A percentile compares a stretch with the other conserved stretches of the same genome.
phyloP scores from a whole-genome alignment of 495 filamentous ascomycete genomes.

The Tuber umbilicatum region DNA sequence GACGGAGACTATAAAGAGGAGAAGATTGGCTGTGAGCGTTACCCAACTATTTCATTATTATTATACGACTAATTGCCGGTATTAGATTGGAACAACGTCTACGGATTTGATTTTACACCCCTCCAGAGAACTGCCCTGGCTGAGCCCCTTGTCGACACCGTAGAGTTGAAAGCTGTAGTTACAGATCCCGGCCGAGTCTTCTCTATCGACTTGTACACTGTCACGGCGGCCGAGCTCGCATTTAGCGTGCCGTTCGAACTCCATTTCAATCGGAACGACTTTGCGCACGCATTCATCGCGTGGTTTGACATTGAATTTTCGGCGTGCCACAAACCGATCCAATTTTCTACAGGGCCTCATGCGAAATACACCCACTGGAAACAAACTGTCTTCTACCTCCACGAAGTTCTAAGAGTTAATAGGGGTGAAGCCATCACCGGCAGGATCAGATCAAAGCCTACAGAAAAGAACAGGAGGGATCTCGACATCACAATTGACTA shows the following conservation, averaged over 20 bases:
- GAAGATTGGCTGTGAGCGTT: conserved; percentile 61
- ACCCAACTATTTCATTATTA: conserved; percentile 1
- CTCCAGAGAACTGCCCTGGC: conserved; percentile 78
- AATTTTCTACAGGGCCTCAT: conserved; percentile 80
- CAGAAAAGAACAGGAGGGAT: conserved; percentile 87
- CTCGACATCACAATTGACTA: conserved; percentile 87
- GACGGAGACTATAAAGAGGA: conserved; percentile 77
- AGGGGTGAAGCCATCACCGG: conserved; percentile 67
- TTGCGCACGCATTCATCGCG: conserved; percentile 65
- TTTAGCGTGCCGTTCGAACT: conserved; percentile 63
- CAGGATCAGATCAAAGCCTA: conserved; percentile 72
- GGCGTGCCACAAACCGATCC: conserved; percentile 51
- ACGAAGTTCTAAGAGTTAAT: conserved; percentile 76
- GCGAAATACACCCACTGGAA: conserved; percentile 94
- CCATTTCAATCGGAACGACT: conserved; percentile 50
- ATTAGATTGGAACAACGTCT: conserved; percentile 93
- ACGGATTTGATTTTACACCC: conserved; percentile 91
- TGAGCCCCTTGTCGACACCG: conserved; percentile 75
- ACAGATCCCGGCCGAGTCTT: conserved; percentile 71
- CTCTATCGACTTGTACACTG: conserved; percentile 76
- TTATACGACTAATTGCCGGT: conserved; percentile 20
- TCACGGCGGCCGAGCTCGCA: conserved; percentile 63
- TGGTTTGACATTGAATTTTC: conserved; percentile 80
- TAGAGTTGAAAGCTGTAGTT: conserved; percentile 70
- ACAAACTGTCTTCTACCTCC: conserved; percentile 85